These are phyloP conservation scores for Serpula lacrymans DNA, from an alignment of 768 basidiomycete species.

Conservation along the genomic window DNA sequence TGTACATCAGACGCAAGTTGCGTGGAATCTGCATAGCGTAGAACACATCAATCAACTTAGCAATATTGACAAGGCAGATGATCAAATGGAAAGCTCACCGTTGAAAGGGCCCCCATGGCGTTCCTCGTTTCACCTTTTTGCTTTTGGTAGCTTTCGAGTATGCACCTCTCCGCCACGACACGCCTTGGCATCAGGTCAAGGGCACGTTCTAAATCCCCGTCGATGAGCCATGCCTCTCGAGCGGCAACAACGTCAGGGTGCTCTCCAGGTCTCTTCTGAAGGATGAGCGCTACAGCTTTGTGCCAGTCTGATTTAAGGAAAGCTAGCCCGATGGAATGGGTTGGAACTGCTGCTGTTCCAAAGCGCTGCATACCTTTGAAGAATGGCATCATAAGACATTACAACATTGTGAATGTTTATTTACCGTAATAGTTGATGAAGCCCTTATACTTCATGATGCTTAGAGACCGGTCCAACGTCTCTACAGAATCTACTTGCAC, in stretches of 20 bases:
- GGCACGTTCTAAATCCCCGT: slow-evolving; percentile 77
- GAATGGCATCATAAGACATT: no score
- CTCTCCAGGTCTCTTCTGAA: slow-evolving; percentile 83
- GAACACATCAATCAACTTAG: slow-evolving; percentile 4
- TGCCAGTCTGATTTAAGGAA: slow-evolving; percentile 90
- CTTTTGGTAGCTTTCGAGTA: slow-evolving; percentile 87
- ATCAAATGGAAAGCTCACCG: slow-evolving; percentile 42
- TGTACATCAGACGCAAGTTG: slow-evolving; percentile 94
- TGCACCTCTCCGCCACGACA: slow-evolving; percentile 89
- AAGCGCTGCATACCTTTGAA: slow-evolving; percentile 95
- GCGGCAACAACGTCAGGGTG: slow-evolving; percentile 87
- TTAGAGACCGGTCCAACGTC: slow-evolving; percentile 71
- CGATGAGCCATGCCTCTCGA: slow-evolving; percentile 85
- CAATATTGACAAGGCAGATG: not conserved
- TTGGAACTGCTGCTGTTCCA: slow-evolving; percentile 94
- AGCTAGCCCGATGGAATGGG: slow-evolving; percentile 90
- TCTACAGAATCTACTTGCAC: slow-evolving; percentile 75
- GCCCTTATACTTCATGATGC: slow-evolving; percentile 74
- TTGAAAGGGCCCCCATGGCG: slow-evolving; percentile 83
- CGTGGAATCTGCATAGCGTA: slow-evolving; percentile 74
- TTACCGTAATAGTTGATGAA: slow-evolving; percentile 98
- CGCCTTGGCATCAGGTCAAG: slow-evolving; percentile 84
- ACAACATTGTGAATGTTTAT: slow-evolving; percentile 2
- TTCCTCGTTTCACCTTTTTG: slow-evolving; percentile 76
- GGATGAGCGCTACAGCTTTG: slow-evolving; percentile 76